Evolutionary conservation across 371 early-diverging fungal genomes (phyloP).

Genomic region (Rhizomucor pusillus): DNA sequence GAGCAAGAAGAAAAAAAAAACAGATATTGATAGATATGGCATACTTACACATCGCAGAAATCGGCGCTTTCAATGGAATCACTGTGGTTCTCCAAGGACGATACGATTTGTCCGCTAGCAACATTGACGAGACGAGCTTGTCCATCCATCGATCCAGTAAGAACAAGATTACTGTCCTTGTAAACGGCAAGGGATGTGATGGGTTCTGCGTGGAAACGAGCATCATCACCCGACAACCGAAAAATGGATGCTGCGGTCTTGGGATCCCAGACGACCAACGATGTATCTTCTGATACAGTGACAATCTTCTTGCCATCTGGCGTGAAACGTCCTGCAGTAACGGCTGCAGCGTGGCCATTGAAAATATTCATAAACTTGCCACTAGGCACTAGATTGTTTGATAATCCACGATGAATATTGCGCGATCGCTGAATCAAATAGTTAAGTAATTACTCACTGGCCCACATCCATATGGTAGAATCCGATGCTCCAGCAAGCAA

Average conservation of each 20-base stretch:
- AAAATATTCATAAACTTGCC: slow-evolving; percentile 94
- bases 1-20: too few relatives aligned
- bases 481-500: slow-evolving; percentile 87
- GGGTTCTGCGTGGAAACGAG: slow-evolving; percentile 84
- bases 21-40: too few relatives aligned
- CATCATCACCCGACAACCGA: slow-evolving; percentile 69
- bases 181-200: slow-evolving; percentile 78
- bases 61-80: slow-evolving; percentile 78
- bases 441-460: slow-evolving; percentile 39
- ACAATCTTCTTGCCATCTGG: slow-evolving; percentile 89
- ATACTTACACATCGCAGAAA: slow-evolving; percentile 66
- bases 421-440: too few relatives aligned
- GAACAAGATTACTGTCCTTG: slow-evolving; percentile 71
- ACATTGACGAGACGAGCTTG: slow-evolving; percentile 77
- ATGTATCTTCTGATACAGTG: slow-evolving; percentile 82
- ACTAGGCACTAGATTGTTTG: slow-evolving; percentile 57
- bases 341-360: slow-evolving; percentile 81
- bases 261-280: slow-evolving; percentile 92
- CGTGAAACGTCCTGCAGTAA: slow-evolving; percentile 87
- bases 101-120: slow-evolving; percentile 70
- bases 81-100: slow-evolving; percentile 72
- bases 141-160: slow-evolving; percentile 82
- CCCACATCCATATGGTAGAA: slow-evolving; percentile 95
- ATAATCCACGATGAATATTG: too few relatives aligned
- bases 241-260: slow-evolving; percentile 71